These are phyloP conservation scores for Boletus sp. DNA, from an alignment of 1,284 basidiomycete genomes.

Conservation along the genomic window DNA sequence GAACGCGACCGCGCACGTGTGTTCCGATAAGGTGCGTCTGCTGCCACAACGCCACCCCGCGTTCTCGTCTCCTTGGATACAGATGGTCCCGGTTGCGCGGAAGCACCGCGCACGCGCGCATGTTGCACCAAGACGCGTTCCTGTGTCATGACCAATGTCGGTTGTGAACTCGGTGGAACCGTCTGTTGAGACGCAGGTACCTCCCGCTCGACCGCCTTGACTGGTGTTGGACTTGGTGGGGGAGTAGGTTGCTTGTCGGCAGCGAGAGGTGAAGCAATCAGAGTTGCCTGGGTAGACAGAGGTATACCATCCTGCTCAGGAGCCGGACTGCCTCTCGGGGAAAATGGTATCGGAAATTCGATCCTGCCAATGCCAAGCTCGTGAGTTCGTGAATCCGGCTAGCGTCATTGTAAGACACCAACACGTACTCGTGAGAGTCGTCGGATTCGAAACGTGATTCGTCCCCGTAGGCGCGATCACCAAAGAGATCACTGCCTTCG, in stretches of 20 bases:
- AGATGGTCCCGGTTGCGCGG: conserved; percentile 17
- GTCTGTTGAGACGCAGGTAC: background rate
- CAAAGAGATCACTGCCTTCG: conserved; percentile 25
- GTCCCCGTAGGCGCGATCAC: conserved; percentile 12
- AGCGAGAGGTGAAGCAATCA: conserved; percentile 21
- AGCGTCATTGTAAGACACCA: background rate
- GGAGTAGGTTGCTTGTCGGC: conserved; percentile 1
- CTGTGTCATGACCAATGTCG: conserved; percentile 3
- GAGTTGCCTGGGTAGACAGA: conserved; percentile 24
- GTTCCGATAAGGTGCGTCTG: conserved; percentile 15
- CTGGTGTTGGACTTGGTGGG: background rate
- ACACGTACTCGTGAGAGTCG: conserved; percentile 15
- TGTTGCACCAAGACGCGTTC: conserved; percentile 3
- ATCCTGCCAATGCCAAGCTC: background rate
- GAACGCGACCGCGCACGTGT: conserved; percentile 25
- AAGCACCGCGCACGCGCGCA: conserved; percentile 7
- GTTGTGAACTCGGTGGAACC: conserved; percentile 11
- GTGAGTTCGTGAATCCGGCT: conserved; percentile 7
- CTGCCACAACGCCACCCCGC: background rate
- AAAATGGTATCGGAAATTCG: background rate
- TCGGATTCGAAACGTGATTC: background rate
- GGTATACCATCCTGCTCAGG: conserved; percentile 6
- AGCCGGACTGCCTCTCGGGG: background rate
- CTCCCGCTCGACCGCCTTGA: background rate
- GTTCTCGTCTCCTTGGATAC: background rate